Base-by-base conservation (phyloP, 345 rosid genomes). In the Lepidium sativum region DNA sequence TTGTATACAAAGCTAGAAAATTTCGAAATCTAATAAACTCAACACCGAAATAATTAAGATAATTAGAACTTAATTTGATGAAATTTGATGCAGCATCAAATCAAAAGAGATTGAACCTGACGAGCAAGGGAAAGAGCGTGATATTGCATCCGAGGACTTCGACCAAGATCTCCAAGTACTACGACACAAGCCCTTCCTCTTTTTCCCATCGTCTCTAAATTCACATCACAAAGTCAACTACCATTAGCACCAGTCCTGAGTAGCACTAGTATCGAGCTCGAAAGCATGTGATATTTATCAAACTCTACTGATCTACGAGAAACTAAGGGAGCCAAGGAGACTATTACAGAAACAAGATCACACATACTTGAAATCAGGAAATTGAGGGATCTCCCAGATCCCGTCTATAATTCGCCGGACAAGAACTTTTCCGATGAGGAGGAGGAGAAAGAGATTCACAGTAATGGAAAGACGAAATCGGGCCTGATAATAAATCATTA, bases 141-240 rank as follows among this genome's bases (percentile, higher is more conserved):
- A 72, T 84, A 92, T 69, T 92, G 97, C 99, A 92, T 92, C 20
- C 99, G 88, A 71, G 99, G 99, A 52, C 99, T 92, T 35, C 99
- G 95, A 15, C 99, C 99, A 41, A 92, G 78, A 57, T 94, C 99
- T 20, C 99, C 99, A 40, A 94, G 77, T 34, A 94, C 97, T 47
- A 94, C 99, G 20, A 94, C 83, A 61, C 99, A 94, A 4, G 96
- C 97, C 35, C 99, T 78, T 58, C 96, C 95, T 61, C 85, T 79
- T 68, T 73, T 80, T 59, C 62, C 77, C 89, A 76, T 80, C 71
- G 32, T 58, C 54, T 14, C 40, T 39, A 25, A 5, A 55, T 21
- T 40, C 6, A 27, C 31, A 58, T 41, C 58, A 70, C 55, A 25
- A 9, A 45, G 25, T 27, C 44, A 18, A 45, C 9, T n/a, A 37